Percentiles rank a stretch among this genome's conserved stretches.
Evolutionary conservation across 176 grass and related monocot genomes (phyloP).

Genomic region (Dendrocalamus sinicus): DNA sequence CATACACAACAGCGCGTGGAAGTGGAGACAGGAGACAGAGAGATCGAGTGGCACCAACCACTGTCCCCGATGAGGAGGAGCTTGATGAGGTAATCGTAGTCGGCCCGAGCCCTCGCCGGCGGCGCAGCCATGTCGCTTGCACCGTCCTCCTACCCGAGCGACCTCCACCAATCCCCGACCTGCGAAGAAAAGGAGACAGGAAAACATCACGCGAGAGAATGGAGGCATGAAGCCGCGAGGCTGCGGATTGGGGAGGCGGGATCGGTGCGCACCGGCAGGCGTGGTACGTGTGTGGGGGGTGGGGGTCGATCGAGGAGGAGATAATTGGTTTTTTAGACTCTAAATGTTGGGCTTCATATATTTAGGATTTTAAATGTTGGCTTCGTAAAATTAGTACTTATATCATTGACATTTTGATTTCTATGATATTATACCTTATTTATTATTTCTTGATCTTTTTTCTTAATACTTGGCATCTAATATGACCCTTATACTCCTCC

Average conservation of each 20-base stretch:
- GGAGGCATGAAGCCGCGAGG: not conserved
- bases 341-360: too few species aligned
- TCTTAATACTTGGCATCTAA: too few species aligned
- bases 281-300: not conserved
- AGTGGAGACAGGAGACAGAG: not conserved
- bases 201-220: conserved; percentile 22
- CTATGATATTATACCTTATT: too few species aligned
- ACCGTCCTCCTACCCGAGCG: conserved; percentile 36
- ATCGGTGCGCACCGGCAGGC: conserved; percentile 48
- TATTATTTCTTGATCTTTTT: too few species aligned
- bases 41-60: conserved; percentile 71
- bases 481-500: too few species aligned
- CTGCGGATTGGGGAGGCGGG: not conserved
- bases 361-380: too few species aligned
- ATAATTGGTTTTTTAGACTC: too few species aligned
- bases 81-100: conserved; percentile 86
- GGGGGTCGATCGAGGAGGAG: conserved; percentile 47
- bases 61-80: conserved; percentile 89
- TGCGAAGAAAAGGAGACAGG: conserved; percentile 17
- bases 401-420: too few species aligned
- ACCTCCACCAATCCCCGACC: conserved; percentile 47
- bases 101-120: conserved; percentile 69
- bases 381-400: too few species aligned
- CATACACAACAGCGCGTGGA: not conserved
- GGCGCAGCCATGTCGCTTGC: conserved; percentile 66